Evolutionary conservation across 352 stramenopile species (phyloP).

Genomic region (Phytophthora brassicae): DNA sequence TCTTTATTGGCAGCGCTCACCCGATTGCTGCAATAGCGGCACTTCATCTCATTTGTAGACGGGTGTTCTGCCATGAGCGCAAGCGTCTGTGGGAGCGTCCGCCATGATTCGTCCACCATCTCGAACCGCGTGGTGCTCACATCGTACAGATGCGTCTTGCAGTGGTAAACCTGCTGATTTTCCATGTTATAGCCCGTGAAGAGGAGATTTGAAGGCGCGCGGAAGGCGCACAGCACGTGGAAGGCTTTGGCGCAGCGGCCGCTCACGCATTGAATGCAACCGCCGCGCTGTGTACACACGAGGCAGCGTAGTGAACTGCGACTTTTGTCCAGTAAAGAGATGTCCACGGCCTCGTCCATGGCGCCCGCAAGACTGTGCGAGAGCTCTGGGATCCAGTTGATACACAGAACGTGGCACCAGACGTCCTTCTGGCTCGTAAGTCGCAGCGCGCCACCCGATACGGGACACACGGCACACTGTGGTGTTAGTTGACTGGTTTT

Average conservation of each 20-base stretch:
- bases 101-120: conserved; percentile 72
- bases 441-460: conserved; percentile 72
- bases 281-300: conserved; percentile 79
- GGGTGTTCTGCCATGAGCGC: conserved; percentile 34
- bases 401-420: conserved; percentile 84
- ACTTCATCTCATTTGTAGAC: conserved; percentile 36
- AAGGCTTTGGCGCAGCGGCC: conserved; percentile 82
- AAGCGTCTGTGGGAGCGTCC: conserved; percentile 24
- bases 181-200: conserved; percentile 84
- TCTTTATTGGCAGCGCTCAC: conserved; percentile 38
- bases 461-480: conserved; percentile 69
- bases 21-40: conserved; percentile 61
- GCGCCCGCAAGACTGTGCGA: conserved; percentile 59
- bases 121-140: conserved; percentile 60
- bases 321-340: conserved; percentile 63
- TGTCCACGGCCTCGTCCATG: conserved; percentile 67
- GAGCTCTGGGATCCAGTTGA: conserved; percentile 89
- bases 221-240: conserved; percentile 82
- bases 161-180: conserved; percentile 85
- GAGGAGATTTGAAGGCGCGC: conserved; percentile 60
- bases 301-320: conserved; percentile 75
- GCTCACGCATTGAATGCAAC: conserved; percentile 88
- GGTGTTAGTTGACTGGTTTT: conserved; percentile 31
- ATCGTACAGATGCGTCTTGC: conserved; percentile 72
- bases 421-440: conserved; percentile 55